phyloP scores from a whole-genome alignment of 2,329 filamentous ascomycete species.

The Colletotrichum caudatum region DNA sequence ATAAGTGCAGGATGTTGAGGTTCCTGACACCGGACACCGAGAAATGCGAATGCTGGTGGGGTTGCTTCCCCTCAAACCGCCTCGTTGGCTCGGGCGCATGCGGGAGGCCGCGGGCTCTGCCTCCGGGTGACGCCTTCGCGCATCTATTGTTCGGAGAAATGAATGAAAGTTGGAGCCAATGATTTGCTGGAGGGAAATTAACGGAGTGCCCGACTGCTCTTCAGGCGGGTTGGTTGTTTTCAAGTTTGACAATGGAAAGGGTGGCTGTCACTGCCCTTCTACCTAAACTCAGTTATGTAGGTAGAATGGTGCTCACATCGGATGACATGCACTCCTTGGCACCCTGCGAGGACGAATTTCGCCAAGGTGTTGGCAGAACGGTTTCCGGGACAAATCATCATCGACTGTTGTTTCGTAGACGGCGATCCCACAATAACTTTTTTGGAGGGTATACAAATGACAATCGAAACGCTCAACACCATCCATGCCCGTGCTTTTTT shows the following conservation, averaged over 20 bases:
- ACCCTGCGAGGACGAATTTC: background rate
- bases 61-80: background rate
- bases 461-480: slow-evolving; percentile 35
- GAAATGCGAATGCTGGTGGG: slow-evolving; percentile 9
- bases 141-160: background rate
- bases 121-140: background rate
- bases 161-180: background rate
- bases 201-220: background rate
- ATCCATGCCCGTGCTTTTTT: background rate
- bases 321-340: background rate
- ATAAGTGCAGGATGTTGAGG: background rate
- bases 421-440: slow-evolving; percentile 26
- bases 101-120: slow-evolving; percentile 2
- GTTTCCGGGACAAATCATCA: background rate
- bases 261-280: background rate
- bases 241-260: background rate
- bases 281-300: background rate
- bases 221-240: background rate
- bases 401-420: slow-evolving; percentile 21
- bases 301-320: background rate
- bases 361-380: background rate
- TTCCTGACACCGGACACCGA: background rate
- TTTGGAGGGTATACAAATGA: slow-evolving; percentile 37
- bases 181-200: background rate
- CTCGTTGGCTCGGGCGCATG: background rate